Evolutionary conservation across 768 basidiomycete genomes (phyloP).

Genomic region (Lactarius sp.): DNA sequence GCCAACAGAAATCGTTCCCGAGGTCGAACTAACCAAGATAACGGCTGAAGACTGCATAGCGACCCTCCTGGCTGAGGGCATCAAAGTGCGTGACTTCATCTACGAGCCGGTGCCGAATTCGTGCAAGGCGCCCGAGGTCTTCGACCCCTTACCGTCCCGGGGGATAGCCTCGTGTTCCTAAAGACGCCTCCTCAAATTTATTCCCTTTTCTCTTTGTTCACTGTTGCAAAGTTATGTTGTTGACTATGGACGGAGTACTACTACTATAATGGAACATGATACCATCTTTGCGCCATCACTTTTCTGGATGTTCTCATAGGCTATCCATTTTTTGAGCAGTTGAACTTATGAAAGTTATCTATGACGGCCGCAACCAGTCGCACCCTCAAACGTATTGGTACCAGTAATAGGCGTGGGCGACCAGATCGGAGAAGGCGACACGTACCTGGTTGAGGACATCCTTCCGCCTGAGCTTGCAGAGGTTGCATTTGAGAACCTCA

Average conservation of each 20-base stretch:
- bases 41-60: constrained; percentile 5
- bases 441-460: too few species aligned
- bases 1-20: constrained; percentile 29
- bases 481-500: too few species aligned
- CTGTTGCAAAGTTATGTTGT: neutral
- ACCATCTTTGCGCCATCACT: neutral
- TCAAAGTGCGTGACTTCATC: constrained; percentile 35
- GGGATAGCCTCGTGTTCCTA: neutral
- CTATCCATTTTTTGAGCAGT: too few species aligned
- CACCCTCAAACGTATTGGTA: too few species aligned
- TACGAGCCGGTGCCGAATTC: constrained; percentile 22
- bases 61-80: constrained; percentile 26
- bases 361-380: too few species aligned
- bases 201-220: neutral
- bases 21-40: constrained; percentile 21
- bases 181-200: neutral
- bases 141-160: constrained; percentile 25
- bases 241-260: neutral
- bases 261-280: neutral
- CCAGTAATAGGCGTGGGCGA: too few species aligned
- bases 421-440: too few species aligned
- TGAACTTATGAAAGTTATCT: too few species aligned
- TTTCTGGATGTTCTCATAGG: neutral
- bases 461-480: too few species aligned
- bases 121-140: constrained; percentile 28